These are phyloP conservation scores for Cyclotella kingstonii DNA, from an alignment of 108 stramenopile genomes.

Conservation along the genomic window DNA sequence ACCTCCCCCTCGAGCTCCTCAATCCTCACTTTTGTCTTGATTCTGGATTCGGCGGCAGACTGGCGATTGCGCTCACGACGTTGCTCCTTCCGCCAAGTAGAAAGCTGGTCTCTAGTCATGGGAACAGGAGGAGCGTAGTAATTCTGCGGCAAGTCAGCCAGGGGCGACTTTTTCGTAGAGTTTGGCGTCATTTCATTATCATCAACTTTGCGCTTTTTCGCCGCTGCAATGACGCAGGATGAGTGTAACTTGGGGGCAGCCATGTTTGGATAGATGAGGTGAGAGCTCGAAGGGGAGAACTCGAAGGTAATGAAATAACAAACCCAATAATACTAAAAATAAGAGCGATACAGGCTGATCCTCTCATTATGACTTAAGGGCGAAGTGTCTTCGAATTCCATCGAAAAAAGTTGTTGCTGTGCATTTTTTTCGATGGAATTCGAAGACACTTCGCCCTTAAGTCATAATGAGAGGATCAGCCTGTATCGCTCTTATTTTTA, in stretches of 20 bases:
- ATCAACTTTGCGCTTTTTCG: constrained; percentile 27
- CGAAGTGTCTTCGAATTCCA: too few species aligned
- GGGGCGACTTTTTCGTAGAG: constrained; percentile 19
- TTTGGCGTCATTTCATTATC: background rate
- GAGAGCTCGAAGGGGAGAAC: background rate
- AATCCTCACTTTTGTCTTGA: constrained; percentile 60
- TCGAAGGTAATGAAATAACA: too few species aligned
- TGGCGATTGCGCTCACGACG: constrained; percentile 77
- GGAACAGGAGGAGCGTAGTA: constrained; percentile 24
- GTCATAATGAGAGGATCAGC: too few species aligned
- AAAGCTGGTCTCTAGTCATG: constrained; percentile 67
- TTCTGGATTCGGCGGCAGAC: constrained; percentile 65
- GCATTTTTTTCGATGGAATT: too few species aligned
- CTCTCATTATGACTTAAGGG: too few species aligned
- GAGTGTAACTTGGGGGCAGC: background rate
- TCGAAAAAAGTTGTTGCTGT: too few species aligned
- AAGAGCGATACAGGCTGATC: too few species aligned
- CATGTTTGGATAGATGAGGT: background rate
- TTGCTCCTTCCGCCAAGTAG: constrained; percentile 76
- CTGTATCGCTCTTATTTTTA: too few species aligned
- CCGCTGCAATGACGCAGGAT: background rate
- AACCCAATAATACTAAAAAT: too few species aligned
- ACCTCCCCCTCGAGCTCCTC: constrained; percentile 67
- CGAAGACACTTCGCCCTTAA: too few species aligned
- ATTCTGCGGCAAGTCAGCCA: constrained; percentile 30